A percentile compares a stretch with the other conserved stretches of the same genome.
These are phyloP conservation scores for Arthrocladium fulminans DNA, from an alignment of 2,329 filamentous ascomycete genomes.

Conservation along the genomic window DNA sequence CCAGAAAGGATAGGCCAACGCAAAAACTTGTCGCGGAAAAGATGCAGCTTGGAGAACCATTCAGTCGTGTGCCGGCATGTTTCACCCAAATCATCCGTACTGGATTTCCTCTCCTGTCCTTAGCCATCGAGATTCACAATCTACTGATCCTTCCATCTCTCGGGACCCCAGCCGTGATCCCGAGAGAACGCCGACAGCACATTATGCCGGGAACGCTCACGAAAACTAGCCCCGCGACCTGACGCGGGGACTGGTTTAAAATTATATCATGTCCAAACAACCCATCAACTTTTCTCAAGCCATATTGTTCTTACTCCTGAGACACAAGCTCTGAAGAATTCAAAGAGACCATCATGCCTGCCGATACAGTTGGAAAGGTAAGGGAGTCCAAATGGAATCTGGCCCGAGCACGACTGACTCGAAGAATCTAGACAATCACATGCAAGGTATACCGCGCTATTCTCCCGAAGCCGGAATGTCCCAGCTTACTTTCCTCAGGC, in stretches of 20 bases:
- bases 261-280: neutral
- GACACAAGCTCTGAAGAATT: too few relatives aligned
- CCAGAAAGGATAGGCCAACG: neutral
- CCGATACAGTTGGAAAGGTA: constrained; percentile 23
- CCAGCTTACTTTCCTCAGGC: constrained; percentile 44
- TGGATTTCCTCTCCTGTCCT: too few relatives aligned
- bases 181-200: constrained; percentile 4
- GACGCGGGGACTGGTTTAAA: constrained; percentile 3
- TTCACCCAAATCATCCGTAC: neutral
- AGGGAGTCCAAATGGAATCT: constrained; percentile 6
- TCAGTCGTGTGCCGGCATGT: too few relatives aligned
- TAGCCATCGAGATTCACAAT: too few relatives aligned
- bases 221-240: neutral
- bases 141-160: neutral
- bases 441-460: constrained; percentile 55
- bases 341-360: constrained; percentile 17
- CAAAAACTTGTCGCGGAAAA: too few relatives aligned
- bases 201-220: neutral
- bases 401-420: constrained; percentile 6
- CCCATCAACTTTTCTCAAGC: too few relatives aligned
- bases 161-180: neutral
- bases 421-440: constrained; percentile 63
- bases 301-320: too few relatives aligned
- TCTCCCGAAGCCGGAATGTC: neutral
- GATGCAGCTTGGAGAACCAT: too few relatives aligned